Conservation (phyloP, 1,139 yeast genomes). For the Pichia sp. region DNA sequence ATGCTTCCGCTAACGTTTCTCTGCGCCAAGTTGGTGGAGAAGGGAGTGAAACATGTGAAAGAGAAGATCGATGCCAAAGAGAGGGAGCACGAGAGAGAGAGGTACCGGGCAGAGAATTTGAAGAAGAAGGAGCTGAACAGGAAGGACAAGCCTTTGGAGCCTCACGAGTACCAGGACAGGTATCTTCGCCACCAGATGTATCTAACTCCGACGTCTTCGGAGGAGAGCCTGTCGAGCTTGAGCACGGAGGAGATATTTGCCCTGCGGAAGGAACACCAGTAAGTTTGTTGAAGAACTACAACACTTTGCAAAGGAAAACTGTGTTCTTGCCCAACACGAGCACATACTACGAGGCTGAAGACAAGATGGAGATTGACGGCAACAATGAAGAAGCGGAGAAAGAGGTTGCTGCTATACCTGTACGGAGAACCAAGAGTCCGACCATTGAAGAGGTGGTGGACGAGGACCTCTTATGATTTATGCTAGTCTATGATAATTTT, state of each 20-base stretch:
- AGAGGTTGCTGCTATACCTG: constrained; percentile 6
- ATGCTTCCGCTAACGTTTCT: constrained; percentile 1
- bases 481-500: not conserved
- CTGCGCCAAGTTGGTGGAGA: constrained; percentile 1
- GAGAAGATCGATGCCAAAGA: constrained; percentile 2
- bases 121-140: not conserved
- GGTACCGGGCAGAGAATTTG: not conserved
- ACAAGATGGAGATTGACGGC: constrained; percentile 4
- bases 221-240: constrained; percentile 12
- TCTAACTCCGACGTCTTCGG: not conserved
- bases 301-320: constrained; percentile 26
- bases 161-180: constrained; percentile 1
- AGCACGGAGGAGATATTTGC: not conserved
- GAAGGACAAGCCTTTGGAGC: not conserved
- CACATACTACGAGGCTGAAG: not conserved
- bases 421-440: constrained; percentile 21
- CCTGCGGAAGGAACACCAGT: not conserved
- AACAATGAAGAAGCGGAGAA: constrained; percentile 2
- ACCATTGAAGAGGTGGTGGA: constrained; percentile 27
- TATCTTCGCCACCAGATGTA: not conserved
- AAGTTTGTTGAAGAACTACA: constrained; percentile 23
- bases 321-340: constrained; percentile 21
- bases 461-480: constrained; percentile 23
- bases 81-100: not conserved
- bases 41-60: constrained; percentile 1